Conservation (phyloP, 129 eudicot species). For the Silybum marianum region DNA sequence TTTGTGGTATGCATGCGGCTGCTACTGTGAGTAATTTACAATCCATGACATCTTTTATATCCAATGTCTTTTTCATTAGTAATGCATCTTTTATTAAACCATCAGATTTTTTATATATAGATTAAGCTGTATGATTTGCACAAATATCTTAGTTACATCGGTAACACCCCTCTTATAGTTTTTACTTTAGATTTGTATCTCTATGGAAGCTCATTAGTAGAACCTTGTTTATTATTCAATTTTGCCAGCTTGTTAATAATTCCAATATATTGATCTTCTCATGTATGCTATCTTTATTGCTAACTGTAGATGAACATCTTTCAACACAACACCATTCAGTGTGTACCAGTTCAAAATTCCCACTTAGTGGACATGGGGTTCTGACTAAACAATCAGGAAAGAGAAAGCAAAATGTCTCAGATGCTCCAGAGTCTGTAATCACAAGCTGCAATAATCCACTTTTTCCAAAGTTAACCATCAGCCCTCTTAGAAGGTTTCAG, state of each 20-base stretch:
- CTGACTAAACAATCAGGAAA: conserved; percentile 50
- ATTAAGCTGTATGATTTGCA: not conserved
- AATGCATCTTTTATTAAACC: not conserved
- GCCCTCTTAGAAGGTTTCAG: conserved; percentile 89
- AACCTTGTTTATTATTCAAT: not conserved
- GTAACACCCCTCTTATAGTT: not conserved
- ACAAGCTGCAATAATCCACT: conserved; percentile 32
- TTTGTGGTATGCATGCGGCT: not conserved
- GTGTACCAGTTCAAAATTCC: conserved; percentile 64
- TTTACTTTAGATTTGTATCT: not conserved
- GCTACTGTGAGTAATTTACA: not conserved
- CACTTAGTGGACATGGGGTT: conserved; percentile 50
- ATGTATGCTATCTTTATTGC: conserved; percentile 7
- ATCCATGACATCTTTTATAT: not conserved
- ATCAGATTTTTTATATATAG: not conserved
- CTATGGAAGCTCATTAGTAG: not conserved
- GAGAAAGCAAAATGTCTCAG: conserved; percentile 40
- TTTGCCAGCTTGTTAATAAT: not conserved
- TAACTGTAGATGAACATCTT: conserved; percentile 41
- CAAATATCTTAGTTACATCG: not conserved
- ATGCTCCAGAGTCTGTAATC: conserved; percentile 42
- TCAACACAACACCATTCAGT: conserved; percentile 42
- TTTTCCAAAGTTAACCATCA: conserved; percentile 53
- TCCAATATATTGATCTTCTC: not conserved
- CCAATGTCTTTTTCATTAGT: not conserved